Conservation (phyloP, 208 protist genomes). For the Trichomonas tenax region DNA sequence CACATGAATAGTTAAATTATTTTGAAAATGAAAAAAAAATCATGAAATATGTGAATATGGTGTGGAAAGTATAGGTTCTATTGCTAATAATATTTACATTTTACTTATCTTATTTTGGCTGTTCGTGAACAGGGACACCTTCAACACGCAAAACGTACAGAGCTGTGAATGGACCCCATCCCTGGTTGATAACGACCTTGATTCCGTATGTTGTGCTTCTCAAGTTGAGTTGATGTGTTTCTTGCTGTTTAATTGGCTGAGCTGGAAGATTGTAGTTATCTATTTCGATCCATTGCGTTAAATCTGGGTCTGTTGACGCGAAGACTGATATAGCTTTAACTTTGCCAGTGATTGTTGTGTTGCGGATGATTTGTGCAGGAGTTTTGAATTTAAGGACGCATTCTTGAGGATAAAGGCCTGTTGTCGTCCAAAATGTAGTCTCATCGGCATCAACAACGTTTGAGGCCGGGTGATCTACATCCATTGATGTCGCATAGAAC, state of each 20-base stretch:
- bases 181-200: not conserved
- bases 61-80: not conserved
- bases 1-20: no score
- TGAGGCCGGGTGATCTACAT: not conserved
- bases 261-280: not conserved
- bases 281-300: not conserved
- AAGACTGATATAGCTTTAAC: not conserved
- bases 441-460: slow-evolving; percentile 17
- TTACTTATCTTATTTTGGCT: not conserved
- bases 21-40: no score
- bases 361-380: not conserved
- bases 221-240: not conserved
- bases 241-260: not conserved
- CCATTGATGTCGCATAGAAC: not conserved
- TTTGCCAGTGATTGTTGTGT: slow-evolving; percentile 16
- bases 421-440: slow-evolving; percentile 4
- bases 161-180: slow-evolving; percentile 10
- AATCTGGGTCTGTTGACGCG: not conserved
- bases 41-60: no score
- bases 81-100: not conserved
- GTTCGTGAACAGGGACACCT: not conserved
- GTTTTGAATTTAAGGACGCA: not conserved
- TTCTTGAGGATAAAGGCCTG: slow-evolving; percentile 3
- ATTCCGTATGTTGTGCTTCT: not conserved
- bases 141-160: not conserved